Evolutionary conservation across 176 grass and related monocot species (phyloP), one percentile per base, ranked within the genome.

Genomic region (Carex parvula): DNA sequence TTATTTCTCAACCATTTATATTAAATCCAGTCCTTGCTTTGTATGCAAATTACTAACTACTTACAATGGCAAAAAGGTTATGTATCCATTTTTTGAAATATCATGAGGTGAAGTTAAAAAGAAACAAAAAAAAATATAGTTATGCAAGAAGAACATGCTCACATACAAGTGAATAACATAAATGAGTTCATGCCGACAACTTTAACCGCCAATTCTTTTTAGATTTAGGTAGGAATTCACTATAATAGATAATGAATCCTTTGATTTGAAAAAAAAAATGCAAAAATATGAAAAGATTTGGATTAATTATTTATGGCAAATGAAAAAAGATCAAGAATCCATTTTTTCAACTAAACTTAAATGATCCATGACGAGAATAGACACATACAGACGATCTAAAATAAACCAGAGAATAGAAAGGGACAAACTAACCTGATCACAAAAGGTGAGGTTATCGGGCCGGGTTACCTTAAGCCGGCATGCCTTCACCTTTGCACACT

Each of bases 391-490:
- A 62, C 9, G 20, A 62, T 30, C 29, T 16, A 5, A 35, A 35
- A 66, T 21, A 14, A 72, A 72, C 2, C 17, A 21, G 70, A 72
- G n/a, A 73, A 72, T 21, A 73, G n/a, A 50, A 50, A 8, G 70
- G 39, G 9, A 73, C 8, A 50, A 35, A 59, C 5, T n/a, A 84
- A 90, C 88, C 88, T 90, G 88, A 44, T 84, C 85, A 63, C 88
- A 90, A 54, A 86, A 90, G 39, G 88, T 84, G 66, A 90, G 61
- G 56, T 83, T 90, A 12, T 84, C 81, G 0, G 84, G 33, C 35
- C 80, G 60, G 8, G 67, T 20, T 13, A 87, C 84, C 85, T 87
- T 79, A 26, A 84, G 42, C 1, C 39, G 83, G 64, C 88, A 90
- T 2, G 18, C 73, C 11, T 84, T 85, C 72, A 90, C 88, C 60